Evolutionary conservation across 1,284 basidiomycete genomes (phyloP).

Genomic region (Ustilago shanxiensis): DNA sequence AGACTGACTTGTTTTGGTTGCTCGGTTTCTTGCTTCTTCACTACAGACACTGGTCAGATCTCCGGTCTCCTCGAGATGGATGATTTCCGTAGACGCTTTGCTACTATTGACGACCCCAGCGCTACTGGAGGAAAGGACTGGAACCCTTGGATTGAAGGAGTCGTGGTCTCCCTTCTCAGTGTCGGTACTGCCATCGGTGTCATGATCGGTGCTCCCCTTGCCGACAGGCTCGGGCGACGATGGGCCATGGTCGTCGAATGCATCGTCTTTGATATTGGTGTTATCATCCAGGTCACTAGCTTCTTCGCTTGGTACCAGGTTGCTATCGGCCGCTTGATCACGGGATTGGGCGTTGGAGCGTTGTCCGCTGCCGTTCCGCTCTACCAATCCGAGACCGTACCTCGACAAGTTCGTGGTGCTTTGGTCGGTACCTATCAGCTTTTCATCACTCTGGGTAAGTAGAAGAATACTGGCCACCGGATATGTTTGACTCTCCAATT

Average conservation of each 20-base stretch:
- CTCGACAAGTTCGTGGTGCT: slow-evolving; percentile 81
- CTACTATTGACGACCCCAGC: slow-evolving; percentile 30
- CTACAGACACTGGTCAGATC: slow-evolving; percentile 80
- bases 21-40: background rate
- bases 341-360: slow-evolving; percentile 73
- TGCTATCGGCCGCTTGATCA: slow-evolving; percentile 78
- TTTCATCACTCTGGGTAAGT: slow-evolving; percentile 71
- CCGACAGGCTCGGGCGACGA: slow-evolving; percentile 79
- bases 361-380: slow-evolving; percentile 78
- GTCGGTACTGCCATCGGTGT: slow-evolving; percentile 70
- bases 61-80: slow-evolving; percentile 81
- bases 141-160: slow-evolving; percentile 70
- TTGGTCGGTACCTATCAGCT: slow-evolving; percentile 78
- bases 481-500: background rate
- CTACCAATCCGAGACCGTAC: slow-evolving; percentile 82
- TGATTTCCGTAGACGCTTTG: slow-evolving; percentile 80
- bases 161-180: slow-evolving; percentile 79
- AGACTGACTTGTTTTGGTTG: background rate
- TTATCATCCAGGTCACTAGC: slow-evolving; percentile 74
- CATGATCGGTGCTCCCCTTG: slow-evolving; percentile 69
- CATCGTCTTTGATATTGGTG: slow-evolving; percentile 78
- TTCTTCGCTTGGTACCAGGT: slow-evolving; percentile 70
- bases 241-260: slow-evolving; percentile 80
- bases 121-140: slow-evolving; percentile 34
- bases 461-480: background rate